Evolutionary conservation across 257 asterid species (phyloP).

Genomic region (Solanum tarijense): DNA sequence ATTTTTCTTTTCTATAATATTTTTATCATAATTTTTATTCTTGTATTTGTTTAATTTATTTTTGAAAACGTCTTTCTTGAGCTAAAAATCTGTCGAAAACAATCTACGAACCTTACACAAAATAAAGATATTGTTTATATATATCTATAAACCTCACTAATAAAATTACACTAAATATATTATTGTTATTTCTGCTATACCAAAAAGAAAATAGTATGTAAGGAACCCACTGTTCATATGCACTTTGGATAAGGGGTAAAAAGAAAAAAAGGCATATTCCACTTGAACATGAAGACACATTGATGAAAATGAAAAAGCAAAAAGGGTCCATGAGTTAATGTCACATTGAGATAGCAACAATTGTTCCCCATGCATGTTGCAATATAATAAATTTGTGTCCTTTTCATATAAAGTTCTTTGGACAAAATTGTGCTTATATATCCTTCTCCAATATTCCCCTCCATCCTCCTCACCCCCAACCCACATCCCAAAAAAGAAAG

Average conservation of each 20-base stretch:
- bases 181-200: not conserved
- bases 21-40: not conserved
- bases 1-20: not conserved
- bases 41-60: not conserved
- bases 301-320: not conserved
- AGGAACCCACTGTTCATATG: not conserved
- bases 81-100: rapidly evolving
- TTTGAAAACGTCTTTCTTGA: not conserved
- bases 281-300: not conserved
- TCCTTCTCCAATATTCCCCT: not conserved
- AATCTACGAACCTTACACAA: not conserved
- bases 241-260: not conserved
- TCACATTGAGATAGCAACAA: not conserved
- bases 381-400: not conserved
- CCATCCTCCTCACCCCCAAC: not conserved
- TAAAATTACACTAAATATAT: not conserved
- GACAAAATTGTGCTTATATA: not conserved
- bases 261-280: not conserved
- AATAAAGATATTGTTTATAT: not conserved
- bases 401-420: not conserved
- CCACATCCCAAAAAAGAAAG: not conserved
- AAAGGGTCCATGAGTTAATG: not conserved
- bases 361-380: conserved; percentile 6
- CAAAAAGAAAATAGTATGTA: not conserved
- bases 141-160: not conserved